Evolutionary conservation across 305 asterid species (phyloP), one percentile per base, ranked within the genome.

Genomic region (Fraxinus floribunda): DNA sequence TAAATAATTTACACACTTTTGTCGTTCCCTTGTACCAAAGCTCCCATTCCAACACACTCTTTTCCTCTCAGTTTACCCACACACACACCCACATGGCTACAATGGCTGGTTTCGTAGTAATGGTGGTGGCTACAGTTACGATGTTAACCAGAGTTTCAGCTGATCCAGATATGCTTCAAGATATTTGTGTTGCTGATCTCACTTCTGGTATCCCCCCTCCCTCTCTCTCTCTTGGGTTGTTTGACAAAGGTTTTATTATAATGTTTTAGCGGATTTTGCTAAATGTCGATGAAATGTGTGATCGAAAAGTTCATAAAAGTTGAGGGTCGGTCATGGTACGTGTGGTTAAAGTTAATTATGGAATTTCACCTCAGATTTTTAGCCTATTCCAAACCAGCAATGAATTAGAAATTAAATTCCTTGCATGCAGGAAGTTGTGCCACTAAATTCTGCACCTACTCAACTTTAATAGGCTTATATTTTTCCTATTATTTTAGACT

Each of bases 131-230:
- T 7, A 46, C 79, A n/a, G 11, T 85, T 74, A 76, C 88, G 62
- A 26, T 85, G 32, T 82, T 64, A 84, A 76, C 49, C 83, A 60
- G 9, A 55, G 90, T 76, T 81, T 87, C 68, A 20, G 98, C 97
- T 5, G 98, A 95, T 91, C 97, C 98, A 66, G 98, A 95, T 16
- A 5, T 85, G 90, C 98, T 95, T 81, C 98, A 95, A 86, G 98
- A 95, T 85, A 77, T 95, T 16, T 95, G 98, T 77, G 98, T 95
- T 36, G 98, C 98, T 78, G 97, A 94, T 90, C 97, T 90, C 88
- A 83, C 84, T 26, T 90, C 94, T 18, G 83, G 98, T 92, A 41
- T 41, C 52, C 13, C 11, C 55, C 3, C 49, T 10, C 49, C 8
- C 46, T 9, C 16, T 41, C 55, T 44, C 55, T 44, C 55, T 44